Evolutionary conservation across 768 basidiomycete genomes (phyloP).

Genomic region (Lepiota venenata): DNA sequence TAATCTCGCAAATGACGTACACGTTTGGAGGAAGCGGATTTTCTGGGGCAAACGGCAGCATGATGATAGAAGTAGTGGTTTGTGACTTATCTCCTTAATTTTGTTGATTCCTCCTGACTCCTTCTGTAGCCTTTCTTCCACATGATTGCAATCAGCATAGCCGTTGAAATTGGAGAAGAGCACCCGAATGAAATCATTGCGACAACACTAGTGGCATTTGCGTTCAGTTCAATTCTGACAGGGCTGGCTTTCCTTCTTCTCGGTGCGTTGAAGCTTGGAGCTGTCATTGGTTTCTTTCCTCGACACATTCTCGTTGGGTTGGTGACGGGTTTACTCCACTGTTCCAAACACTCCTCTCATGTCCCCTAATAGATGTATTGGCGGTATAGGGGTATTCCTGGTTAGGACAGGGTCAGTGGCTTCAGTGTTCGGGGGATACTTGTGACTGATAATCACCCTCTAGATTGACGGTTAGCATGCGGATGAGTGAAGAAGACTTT

Average conservation of each 20-base stretch:
- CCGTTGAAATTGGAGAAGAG: constrained; percentile 65
- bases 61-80: constrained; percentile 99
- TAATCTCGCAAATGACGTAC: constrained; percentile 82
- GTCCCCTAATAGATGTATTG: constrained; percentile 61
- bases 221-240: constrained; percentile 84
- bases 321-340: constrained; percentile 17
- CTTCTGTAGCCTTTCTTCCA: constrained; percentile 85
- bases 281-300: constrained; percentile 92
- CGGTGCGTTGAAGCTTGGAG: constrained; percentile 78
- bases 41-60: constrained; percentile 86
- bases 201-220: constrained; percentile 87
- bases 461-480: constrained; percentile 82
- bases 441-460: background rate
- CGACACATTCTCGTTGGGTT: constrained; percentile 95
- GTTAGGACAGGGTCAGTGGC: constrained; percentile 75
- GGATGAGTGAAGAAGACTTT: constrained; percentile 77
- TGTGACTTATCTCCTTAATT: constrained; percentile 23
- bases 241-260: constrained; percentile 85
- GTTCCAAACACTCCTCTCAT: background rate
- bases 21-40: constrained; percentile 87
- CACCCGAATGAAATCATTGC: constrained; percentile 74
- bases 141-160: constrained; percentile 79
- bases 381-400: constrained; percentile 94
- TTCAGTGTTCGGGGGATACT: background rate
- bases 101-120: background rate